Conservation (phyloP, 768 basidiomycete genomes). For the Russula lepida region DNA sequence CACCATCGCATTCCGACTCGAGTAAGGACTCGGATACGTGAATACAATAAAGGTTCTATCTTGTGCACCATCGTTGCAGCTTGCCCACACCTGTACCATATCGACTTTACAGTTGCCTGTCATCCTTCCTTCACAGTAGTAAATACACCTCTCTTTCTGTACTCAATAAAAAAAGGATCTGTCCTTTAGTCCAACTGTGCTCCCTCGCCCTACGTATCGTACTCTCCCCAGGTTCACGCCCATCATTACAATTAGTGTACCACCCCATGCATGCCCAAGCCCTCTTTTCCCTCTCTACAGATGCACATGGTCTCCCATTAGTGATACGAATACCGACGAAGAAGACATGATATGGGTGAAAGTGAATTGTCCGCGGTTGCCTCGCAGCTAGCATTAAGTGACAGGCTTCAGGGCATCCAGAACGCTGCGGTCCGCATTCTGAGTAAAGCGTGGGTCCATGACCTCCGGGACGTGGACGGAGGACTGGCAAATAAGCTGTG, state of each 20-base stretch:
- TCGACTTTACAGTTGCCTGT: conserved; percentile 58
- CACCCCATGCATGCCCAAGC: conserved; percentile 3
- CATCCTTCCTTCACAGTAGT: conserved; percentile 70
- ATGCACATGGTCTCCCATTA: conserved; percentile 18
- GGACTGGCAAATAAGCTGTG: too few species aligned
- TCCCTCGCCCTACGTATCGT: conserved; percentile 58
- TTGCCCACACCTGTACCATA: conserved; percentile 54
- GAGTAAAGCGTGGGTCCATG: too few species aligned
- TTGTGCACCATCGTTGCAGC: conserved; percentile 57
- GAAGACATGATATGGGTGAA: too few species aligned
- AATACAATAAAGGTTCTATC: conserved; percentile 64
- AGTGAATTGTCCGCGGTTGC: too few species aligned
- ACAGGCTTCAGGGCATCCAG: too few species aligned
- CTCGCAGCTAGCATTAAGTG: too few species aligned
- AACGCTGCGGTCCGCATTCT: too few species aligned
- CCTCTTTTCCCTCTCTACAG: conserved; percentile 13
- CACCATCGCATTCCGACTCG: conserved; percentile 57
- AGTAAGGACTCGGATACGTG: too few species aligned
- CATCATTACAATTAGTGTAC: background rate
- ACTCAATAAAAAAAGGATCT: conserved; percentile 30
- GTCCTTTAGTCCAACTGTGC: conserved; percentile 54
- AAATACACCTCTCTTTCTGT: conserved; percentile 21
- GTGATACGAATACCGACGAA: too few species aligned
- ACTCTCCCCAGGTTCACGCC: conserved; percentile 41
- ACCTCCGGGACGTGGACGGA: too few species aligned